These are phyloP conservation scores for Populus deltoides DNA, from an alignment of 345 rosid genomes.

Conservation along the genomic window DNA sequence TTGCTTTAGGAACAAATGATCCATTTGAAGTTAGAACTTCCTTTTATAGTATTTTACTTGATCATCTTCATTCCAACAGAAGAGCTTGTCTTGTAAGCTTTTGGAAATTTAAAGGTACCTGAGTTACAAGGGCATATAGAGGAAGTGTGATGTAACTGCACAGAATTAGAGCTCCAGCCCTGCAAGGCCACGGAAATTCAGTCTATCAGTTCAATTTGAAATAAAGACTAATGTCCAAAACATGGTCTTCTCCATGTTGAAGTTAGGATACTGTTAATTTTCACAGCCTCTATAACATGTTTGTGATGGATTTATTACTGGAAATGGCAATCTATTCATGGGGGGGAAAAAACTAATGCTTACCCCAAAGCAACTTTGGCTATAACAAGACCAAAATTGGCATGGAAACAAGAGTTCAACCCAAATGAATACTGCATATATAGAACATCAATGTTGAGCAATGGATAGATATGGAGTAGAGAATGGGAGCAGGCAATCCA, in stretches of 20 bases:
- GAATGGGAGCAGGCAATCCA: not conserved
- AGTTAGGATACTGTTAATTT: not conserved
- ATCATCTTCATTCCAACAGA: not conserved
- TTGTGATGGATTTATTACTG: not conserved
- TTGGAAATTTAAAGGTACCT: slow-evolving; percentile 41
- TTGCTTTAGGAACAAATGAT: not conserved
- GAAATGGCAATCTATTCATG: not conserved
- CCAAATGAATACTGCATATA: slow-evolving; percentile 69
- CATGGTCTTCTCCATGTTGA: not conserved
- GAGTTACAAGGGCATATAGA: slow-evolving; percentile 84
- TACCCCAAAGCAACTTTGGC: slow-evolving; percentile 68
- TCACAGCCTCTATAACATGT: not conserved
- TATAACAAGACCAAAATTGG: slow-evolving; percentile 48
- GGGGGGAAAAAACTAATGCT: slow-evolving; percentile 21
- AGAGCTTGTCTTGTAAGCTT: not conserved
- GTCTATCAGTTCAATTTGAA: not conserved
- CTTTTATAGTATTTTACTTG: not conserved
- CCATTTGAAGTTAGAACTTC: not conserved
- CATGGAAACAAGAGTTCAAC: slow-evolving; percentile 69
- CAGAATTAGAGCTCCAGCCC: slow-evolving; percentile 52
- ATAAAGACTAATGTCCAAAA: not conserved
- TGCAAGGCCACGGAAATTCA: slow-evolving; percentile 29
- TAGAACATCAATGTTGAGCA: not conserved
- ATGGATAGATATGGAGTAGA: not conserved
- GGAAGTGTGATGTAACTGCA: slow-evolving; percentile 97